Evolutionary conservation across 495 filamentous ascomycete species (phyloP).

Genomic region (Penicillium flavigenum): DNA sequence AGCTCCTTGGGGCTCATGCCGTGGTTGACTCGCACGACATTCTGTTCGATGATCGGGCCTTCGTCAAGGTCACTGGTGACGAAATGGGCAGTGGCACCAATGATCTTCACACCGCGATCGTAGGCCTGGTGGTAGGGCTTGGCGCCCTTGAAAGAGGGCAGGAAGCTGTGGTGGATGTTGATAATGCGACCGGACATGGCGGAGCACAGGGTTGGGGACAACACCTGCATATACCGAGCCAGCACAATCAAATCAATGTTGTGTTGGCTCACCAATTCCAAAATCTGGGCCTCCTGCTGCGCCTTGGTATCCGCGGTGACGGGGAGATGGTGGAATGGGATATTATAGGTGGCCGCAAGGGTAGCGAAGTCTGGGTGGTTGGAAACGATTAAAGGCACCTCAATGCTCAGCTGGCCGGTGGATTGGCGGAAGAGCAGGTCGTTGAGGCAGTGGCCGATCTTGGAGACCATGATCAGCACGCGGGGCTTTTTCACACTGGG

Average conservation of each 20-base stretch:
- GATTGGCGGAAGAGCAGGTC: conserved; percentile 72
- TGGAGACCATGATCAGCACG: conserved; percentile 78
- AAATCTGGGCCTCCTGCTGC: conserved; percentile 62
- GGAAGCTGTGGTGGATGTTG: conserved; percentile 80
- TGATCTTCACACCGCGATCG: conserved; percentile 76
- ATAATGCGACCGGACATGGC: conserved; percentile 74
- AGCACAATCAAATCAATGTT: conserved; percentile 70
- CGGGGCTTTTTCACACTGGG: conserved; percentile 60
- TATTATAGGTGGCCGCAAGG: conserved; percentile 66
- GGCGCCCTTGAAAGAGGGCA: conserved; percentile 77
- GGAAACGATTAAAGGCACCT: conserved; percentile 65
- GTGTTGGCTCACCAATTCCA: conserved; percentile 62
- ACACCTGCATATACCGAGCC: conserved; percentile 83
- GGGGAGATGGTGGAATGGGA: conserved; percentile 71
- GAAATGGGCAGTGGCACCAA: conserved; percentile 74
- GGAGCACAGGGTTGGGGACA: conserved; percentile 65
- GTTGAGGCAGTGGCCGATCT: conserved; percentile 78
- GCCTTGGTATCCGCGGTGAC: conserved; percentile 67
- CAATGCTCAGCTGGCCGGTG: conserved; percentile 59
- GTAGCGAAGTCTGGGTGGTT: conserved; percentile 71
- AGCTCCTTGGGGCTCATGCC: conserved; percentile 67
- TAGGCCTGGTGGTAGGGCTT: conserved; percentile 81
- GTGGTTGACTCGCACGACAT: conserved; percentile 66
- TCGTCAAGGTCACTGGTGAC: conserved; percentile 75
- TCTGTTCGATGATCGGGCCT: conserved; percentile 78